phyloP scores from a whole-genome alignment of 805 yeast genomes.

The Lipomyces spencermartinsiae region DNA sequence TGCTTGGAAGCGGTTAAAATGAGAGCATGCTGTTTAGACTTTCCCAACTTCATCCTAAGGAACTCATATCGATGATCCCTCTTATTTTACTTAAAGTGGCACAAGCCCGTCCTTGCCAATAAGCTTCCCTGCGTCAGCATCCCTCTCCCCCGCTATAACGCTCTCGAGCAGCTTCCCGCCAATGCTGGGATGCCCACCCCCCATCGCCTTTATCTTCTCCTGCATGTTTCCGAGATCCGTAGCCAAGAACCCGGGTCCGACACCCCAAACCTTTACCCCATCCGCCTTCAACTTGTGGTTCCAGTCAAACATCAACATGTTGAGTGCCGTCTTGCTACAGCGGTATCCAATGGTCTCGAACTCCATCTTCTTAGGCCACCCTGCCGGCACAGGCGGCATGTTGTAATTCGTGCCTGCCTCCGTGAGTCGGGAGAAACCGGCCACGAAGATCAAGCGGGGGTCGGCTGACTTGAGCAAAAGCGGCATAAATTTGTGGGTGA shows the following conservation, averaged over 20 bases:
- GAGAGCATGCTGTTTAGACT: no score
- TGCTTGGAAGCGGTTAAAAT: no score
- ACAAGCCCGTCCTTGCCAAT: conserved; percentile 9
- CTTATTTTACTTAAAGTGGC: not conserved
- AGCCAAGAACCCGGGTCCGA: conserved; percentile 9
- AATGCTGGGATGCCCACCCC: conserved; percentile 11
- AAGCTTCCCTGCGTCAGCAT: conserved; percentile 4
- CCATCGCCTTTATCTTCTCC: conserved; percentile 4
- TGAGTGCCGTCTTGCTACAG: conserved; percentile 12
- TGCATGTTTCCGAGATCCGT: conserved; percentile 3
- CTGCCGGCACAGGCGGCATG: conserved; percentile 11
- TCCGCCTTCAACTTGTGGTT: conserved; percentile 11
- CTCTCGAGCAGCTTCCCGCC: conserved; percentile 12
- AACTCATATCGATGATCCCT: not conserved
- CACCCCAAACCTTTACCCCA: conserved; percentile 6
- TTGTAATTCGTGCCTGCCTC: not conserved
- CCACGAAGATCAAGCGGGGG: conserved; percentile 7
- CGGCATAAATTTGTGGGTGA: conserved; percentile 2
- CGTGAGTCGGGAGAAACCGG: conserved; percentile 6
- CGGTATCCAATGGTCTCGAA: conserved; percentile 11
- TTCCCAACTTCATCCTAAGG: no score
- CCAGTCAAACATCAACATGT: conserved; percentile 6
- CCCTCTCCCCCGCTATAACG: conserved; percentile 4
- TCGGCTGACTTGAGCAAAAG: conserved; percentile 10
- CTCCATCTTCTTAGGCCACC: conserved; percentile 11